phyloP scores from a whole-genome alignment of 352 stramenopile species.

The Thalassiosira ordinaria region DNA sequence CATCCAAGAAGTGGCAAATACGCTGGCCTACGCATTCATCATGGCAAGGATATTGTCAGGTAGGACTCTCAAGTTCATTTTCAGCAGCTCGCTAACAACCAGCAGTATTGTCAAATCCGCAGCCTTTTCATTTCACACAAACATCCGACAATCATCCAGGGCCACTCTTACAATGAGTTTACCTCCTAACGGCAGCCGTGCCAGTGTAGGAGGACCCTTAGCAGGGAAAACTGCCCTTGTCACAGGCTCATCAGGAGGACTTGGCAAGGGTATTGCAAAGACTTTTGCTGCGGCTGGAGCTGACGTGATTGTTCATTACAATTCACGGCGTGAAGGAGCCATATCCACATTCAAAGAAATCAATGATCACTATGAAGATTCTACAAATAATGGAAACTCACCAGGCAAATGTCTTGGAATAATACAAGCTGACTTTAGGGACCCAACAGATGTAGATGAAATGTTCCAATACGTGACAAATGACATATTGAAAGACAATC shows the following conservation, averaged over 20 bases:
- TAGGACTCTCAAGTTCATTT: neutral
- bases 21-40: too few species aligned
- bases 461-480: slow-evolving; percentile 45
- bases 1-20: too few species aligned
- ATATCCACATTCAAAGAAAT: slow-evolving; percentile 27
- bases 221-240: slow-evolving; percentile 87
- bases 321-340: slow-evolving; percentile 57
- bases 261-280: slow-evolving; percentile 88
- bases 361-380: slow-evolving; percentile 19
- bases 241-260: slow-evolving; percentile 89
- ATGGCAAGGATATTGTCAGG: neutral
- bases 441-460: slow-evolving; percentile 16
- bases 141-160: neutral
- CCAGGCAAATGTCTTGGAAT: slow-evolving; percentile 51
- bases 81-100: neutral
- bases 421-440: slow-evolving; percentile 68
- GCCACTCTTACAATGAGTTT: neutral
- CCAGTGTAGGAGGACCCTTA: too few species aligned
- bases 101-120: neutral
- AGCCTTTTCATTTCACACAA: neutral
- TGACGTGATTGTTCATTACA: slow-evolving; percentile 79
- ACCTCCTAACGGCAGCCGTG: neutral
- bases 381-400: neutral
- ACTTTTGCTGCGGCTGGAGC: slow-evolving; percentile 82
- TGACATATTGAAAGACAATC: slow-evolving; percentile 28